A percentile compares a stretch with the other conserved stretches of the same genome.
Evolutionary conservation across 192 early-diverging fungal genomes (phyloP).

Genomic region (Podila verticillata): DNA sequence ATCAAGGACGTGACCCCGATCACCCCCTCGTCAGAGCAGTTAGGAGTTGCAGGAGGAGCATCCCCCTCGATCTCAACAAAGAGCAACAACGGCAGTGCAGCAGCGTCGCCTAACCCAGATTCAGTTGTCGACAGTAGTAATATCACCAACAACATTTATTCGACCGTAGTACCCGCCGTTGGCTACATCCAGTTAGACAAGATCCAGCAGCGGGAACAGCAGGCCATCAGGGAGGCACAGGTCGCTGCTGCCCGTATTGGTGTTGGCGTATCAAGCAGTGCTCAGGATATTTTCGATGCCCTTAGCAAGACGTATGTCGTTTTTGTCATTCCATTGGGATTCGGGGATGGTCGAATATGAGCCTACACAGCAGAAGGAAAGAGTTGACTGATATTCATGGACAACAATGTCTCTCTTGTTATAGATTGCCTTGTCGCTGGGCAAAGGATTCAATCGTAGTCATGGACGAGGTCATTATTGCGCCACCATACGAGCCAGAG

Average conservation of each 20-base stretch:
- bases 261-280: slow-evolving; percentile 80
- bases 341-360: background rate
- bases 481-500: slow-evolving; percentile 77
- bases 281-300: slow-evolving; percentile 84
- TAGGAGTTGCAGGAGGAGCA: background rate
- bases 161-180: slow-evolving; percentile 51
- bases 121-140: slow-evolving; percentile 5
- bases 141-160: slow-evolving; percentile 29
- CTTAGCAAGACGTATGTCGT: slow-evolving; percentile 75
- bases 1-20: slow-evolving; percentile 65
- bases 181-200: slow-evolving; percentile 63
- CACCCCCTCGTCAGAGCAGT: background rate
- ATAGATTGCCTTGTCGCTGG: slow-evolving; percentile 83
- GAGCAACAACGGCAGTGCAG: slow-evolving; percentile 7
- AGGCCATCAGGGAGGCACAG: slow-evolving; percentile 58
- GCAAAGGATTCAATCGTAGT: slow-evolving; percentile 77
- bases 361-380: background rate
- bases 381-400: background rate
- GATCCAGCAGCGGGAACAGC: slow-evolving; percentile 60
- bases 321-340: background rate
- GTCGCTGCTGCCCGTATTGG: slow-evolving; percentile 70
- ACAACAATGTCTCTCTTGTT: background rate
- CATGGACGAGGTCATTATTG: slow-evolving; percentile 81
- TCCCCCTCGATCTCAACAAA: background rate
- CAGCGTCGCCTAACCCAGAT: background rate